Base-by-base conservation (phyloP, 352 stramenopile genomes). In the Phytophthora rubi region DNA sequence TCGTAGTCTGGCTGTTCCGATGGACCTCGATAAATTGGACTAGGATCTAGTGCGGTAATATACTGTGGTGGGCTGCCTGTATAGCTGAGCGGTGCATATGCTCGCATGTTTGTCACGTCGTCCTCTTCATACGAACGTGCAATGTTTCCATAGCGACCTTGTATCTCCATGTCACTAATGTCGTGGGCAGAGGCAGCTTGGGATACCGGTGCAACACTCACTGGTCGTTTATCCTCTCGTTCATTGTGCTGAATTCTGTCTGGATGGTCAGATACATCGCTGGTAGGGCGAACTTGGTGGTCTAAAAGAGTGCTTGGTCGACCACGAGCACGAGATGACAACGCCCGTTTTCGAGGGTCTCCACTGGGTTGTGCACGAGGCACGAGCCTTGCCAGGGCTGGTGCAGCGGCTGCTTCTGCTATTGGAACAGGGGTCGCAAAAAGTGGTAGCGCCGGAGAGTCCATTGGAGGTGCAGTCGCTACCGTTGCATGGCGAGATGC, bases 131-230 rank as follows among this genome's bases (percentile, higher is more conserved):
- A 75, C 0, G 61, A 62, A 1, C 59, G 76, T 16, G 72, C 55
- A 59, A 82, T 60, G 18, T 66, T 81, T 37, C 71, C 78, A 26
- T 77, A 84, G 4, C 26, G 44, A 1, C 61, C 66, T 45, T 71
- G 62, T 15, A 84, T 85, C 42, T 84, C 78, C n/a, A 69, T 42
- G 39, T 88, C 80, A 7, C 57, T 74, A n/a, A 85, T 63, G n/a
- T 72, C 63, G 30, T 64, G 64, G 2, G 56, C 33, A 9, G 58
- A 70, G 4, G 68, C 73, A 10, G 76, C 62, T 54, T 88, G 77
- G 12, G 76, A 79, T 10, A 66, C 12, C 9, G 57, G 66, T 2
- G 62, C 60, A 35, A 81, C 53, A 18, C 33, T 75, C 21, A 82
- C 57, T 0, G 65, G 51, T 18, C 65, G 65, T 13, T 73, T 66